phyloP scores from a whole-genome alignment of 108 stramenopile genomes.

The Schizochytrium sp. region DNA sequence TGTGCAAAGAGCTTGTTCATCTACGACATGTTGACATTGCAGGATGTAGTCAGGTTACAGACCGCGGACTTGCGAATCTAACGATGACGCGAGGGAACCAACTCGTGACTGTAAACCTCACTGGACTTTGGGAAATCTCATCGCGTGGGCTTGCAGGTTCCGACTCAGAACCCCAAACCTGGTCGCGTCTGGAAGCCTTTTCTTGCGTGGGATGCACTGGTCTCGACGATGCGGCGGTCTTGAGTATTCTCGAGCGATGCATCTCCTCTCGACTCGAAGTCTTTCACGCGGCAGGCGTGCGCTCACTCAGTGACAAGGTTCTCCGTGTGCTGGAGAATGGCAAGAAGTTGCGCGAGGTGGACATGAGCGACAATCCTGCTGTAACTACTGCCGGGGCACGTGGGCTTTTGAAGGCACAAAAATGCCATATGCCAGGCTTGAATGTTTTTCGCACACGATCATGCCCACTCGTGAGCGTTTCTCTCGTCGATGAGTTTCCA shows the following conservation, averaged over 20 bases:
- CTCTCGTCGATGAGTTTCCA: not conserved
- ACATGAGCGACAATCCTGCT: not conserved
- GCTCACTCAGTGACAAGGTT: not conserved
- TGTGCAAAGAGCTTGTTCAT: not conserved
- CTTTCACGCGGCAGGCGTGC: not conserved
- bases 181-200: not conserved
- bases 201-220: not conserved
- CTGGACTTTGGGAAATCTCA: not conserved
- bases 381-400: not conserved
- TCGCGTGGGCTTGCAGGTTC: not conserved
- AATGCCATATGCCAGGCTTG: not conserved
- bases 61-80: not conserved
- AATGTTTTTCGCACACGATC: not conserved
- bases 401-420: not conserved
- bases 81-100: not conserved
- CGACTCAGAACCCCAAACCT: not conserved
- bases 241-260: not conserved
- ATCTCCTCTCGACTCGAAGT: not conserved
- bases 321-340: not conserved
- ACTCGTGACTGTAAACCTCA: not conserved
- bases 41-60: not conserved
- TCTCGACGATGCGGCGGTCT: not conserved
- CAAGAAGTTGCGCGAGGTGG: not conserved
- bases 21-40: not conserved
- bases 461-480: not conserved